Conservation (phyloP, 306 rosid genomes). For the Boehmeria nivea region DNA sequence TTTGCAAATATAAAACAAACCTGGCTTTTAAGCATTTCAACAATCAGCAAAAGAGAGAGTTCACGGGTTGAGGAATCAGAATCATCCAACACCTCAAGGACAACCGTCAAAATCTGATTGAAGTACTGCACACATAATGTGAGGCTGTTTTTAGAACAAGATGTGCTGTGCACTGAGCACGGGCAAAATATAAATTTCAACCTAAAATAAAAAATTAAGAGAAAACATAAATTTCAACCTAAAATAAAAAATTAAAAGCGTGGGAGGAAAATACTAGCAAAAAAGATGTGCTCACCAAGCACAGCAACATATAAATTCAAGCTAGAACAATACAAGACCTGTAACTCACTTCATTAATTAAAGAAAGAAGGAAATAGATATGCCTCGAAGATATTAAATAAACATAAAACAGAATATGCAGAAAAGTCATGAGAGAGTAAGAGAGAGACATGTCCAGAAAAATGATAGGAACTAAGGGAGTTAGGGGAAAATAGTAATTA, state of each 20-base stretch:
- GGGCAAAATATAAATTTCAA: too few relatives aligned
- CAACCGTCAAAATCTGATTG: conserved; percentile 87
- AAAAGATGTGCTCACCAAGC: too few relatives aligned
- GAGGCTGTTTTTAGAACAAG: not conserved
- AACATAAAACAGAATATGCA: not conserved
- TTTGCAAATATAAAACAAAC: conserved; percentile 28
- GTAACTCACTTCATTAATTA: too few relatives aligned
- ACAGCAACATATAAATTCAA: not conserved
- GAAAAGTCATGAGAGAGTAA: not conserved
- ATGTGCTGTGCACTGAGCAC: too few relatives aligned
- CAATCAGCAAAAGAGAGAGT: conserved; percentile 67
- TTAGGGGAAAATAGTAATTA: too few relatives aligned
- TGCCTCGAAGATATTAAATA: not conserved
- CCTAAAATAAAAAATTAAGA: too few relatives aligned
- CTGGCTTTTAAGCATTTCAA: conserved; percentile 93
- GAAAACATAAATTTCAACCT: too few relatives aligned
- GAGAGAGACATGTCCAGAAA: not conserved
- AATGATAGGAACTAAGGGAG: too few relatives aligned
- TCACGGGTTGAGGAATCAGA: conserved; percentile 75
- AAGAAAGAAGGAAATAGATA: not conserved
- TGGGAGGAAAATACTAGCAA: too few relatives aligned
- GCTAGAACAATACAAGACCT: too few relatives aligned
- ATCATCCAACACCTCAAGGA: conserved; percentile 93
- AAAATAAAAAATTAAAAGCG: too few relatives aligned
- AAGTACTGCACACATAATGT: conserved; percentile 66